Evolutionary conservation across 176 grass and related monocot species (phyloP), one percentile per base, ranked within the genome.

Genomic region (Eragrostis nindensis): DNA sequence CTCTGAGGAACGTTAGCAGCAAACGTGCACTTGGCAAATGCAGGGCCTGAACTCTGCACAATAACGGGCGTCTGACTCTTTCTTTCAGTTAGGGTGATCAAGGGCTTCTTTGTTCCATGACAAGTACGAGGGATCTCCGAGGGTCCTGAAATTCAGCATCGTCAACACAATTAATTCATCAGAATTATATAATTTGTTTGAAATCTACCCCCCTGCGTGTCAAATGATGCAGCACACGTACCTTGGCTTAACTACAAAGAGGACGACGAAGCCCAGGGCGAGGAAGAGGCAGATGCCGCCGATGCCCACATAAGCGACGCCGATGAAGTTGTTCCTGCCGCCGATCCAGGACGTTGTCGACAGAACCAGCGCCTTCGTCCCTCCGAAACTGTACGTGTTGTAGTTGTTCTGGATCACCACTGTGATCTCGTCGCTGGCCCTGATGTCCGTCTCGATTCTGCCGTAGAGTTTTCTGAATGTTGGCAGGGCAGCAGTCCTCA

Each of bases 381-480:
- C 95, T 2, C 92, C 90, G 46, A 94, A 97, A 53, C 90, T 94
- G 67, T 97, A 97, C 0, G 95, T 94, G 87, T 97, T 97, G 85
- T 97, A 97, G 69, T 97, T 94, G 81, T 97, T 97, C 69, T 97
- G 82, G 46, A 97, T 97, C 24, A 84, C 88, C 77, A 97, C 95
- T 0, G 82, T 89, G 38, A 97, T 71, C 80, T 94, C 83, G 17
- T 94, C 92, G 76, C 86, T 92, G 7, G 87, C 85, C 82, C 59
- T 70, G 50, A 92, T 76, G 45, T 97, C 92, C 1, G 82, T 14
- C 80, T 97, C 95, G 12, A 94, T 97, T 56, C 90, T 85, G 47
- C 95, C 95, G 70, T 94, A 97, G 12, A 97, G 91, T 48, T 97
- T 97, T 63, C 95, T 86, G 87, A 97, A 97, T 12, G 85, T 90